Conservation (phyloP, 495 filamentous ascomycete species). For the Corynascus novoguineensis region DNA sequence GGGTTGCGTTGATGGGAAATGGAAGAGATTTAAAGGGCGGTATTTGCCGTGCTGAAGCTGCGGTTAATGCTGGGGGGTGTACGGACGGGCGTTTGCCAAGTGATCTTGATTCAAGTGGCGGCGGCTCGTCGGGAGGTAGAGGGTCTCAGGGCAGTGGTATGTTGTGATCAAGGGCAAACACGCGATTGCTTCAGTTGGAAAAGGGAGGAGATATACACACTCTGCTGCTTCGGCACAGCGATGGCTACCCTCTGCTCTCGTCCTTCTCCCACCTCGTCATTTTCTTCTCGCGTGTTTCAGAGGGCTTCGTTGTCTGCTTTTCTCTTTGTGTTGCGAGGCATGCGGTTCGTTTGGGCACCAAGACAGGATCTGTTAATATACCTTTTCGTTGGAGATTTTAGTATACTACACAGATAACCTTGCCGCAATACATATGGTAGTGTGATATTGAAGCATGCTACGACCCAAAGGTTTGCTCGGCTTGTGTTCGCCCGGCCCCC, state of each 20-base stretch:
- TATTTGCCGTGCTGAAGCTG: too few species aligned
- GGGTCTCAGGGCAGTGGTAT: neutral
- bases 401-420: neutral
- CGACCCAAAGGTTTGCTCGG: neutral
- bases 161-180: neutral
- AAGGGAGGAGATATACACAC: slow-evolving; percentile 4
- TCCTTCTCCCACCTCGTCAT: neutral
- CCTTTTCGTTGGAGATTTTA: slow-evolving; percentile 4
- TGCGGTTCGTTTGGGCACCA: slow-evolving; percentile 10
- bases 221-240: neutral
- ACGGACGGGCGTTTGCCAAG: neutral
- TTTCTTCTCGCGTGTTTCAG: neutral
- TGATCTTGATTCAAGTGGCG: too few species aligned
- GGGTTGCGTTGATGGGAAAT: slow-evolving; percentile 57
- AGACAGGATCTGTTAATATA: slow-evolving; percentile 14
- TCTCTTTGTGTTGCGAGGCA: neutral
- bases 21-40: too few species aligned
- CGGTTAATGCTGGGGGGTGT: neutral
- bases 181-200: too few species aligned
- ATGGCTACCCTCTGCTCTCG: neutral
- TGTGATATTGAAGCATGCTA: neutral
- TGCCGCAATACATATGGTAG: neutral
- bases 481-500: neutral
- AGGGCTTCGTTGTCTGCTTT: neutral
- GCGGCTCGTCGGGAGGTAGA: neutral